These are phyloP conservation scores for Boletus vermiculosoides DNA, from an alignment of 768 basidiomycete genomes.

Conservation along the genomic window DNA sequence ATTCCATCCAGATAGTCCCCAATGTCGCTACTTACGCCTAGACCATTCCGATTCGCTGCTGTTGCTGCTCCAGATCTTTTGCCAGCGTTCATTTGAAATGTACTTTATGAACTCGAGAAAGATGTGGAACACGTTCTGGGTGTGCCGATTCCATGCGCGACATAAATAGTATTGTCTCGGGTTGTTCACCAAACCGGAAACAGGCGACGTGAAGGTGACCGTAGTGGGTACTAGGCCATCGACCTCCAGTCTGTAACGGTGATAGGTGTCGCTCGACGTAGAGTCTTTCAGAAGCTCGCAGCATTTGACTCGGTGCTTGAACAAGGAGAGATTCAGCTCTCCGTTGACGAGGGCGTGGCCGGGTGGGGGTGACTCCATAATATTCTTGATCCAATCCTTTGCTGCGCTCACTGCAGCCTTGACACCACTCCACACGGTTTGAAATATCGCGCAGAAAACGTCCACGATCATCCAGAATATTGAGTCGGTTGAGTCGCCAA, in stretches of 20 bases:
- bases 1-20: neutral
- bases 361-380: constrained; percentile 11
- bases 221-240: constrained; percentile 9
- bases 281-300: constrained; percentile 4
- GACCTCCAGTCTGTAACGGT: constrained; percentile 14
- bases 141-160: constrained; percentile 19
- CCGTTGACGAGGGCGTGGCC: constrained; percentile 26
- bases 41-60: neutral
- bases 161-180: constrained; percentile 21
- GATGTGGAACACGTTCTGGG: constrained; percentile 16
- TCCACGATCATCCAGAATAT: constrained; percentile 14
- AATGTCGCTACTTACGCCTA: constrained; percentile 3
- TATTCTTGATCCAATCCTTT: constrained; percentile 1
- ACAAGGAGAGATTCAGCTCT: constrained; percentile 20
- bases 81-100: neutral
- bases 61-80: neutral
- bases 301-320: constrained; percentile 19
- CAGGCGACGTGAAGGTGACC: constrained; percentile 7
- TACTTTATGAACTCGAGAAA: constrained; percentile 20
- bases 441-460: constrained; percentile 9
- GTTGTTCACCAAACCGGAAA: neutral
- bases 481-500: constrained; percentile 9
- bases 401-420: neutral
- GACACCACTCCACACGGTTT: constrained; percentile 9
- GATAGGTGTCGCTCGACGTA: neutral